These are phyloP conservation scores for Coniochaeta pulveracea DNA, from an alignment of 2,329 filamentous ascomycete genomes.

Conservation along the genomic window DNA sequence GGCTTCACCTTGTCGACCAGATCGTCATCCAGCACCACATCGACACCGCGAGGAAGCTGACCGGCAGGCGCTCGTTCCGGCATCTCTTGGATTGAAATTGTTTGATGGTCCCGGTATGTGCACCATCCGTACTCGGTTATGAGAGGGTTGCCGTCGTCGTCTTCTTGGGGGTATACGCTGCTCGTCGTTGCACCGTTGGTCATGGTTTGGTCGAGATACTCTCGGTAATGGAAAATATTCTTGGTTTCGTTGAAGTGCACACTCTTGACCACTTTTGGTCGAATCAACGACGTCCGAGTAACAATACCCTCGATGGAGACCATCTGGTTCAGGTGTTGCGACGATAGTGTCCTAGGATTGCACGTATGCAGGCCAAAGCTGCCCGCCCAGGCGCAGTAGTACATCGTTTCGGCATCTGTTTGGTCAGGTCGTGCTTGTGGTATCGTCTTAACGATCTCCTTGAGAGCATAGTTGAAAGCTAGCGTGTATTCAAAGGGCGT, in stretches of 20 bases:
- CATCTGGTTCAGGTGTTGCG: slow-evolving; percentile 87
- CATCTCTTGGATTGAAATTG: slow-evolving; percentile 98
- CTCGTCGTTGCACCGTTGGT: slow-evolving; percentile 79
- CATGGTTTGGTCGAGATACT: slow-evolving; percentile 97
- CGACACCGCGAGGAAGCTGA: slow-evolving; percentile 87
- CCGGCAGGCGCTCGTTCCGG: slow-evolving; percentile 91
- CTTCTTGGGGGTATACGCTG: slow-evolving; percentile 88
- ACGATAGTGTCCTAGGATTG: slow-evolving; percentile 87
- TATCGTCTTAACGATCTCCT: slow-evolving; percentile 74
- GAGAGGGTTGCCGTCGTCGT: slow-evolving; percentile 84
- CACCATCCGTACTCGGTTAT: slow-evolving; percentile 94
- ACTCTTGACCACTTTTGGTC: slow-evolving; percentile 96
- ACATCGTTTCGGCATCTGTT: slow-evolving; percentile 66
- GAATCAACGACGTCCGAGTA: slow-evolving; percentile 86
- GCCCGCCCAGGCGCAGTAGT: slow-evolving; percentile 95
- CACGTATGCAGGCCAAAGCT: slow-evolving; percentile 92
- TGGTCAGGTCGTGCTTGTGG: slow-evolving; percentile 67
- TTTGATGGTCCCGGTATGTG: slow-evolving; percentile 93
- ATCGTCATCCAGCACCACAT: slow-evolving; percentile 94
- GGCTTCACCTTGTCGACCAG: slow-evolving; percentile 91
- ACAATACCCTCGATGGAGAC: slow-evolving; percentile 96
- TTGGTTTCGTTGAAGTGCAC: slow-evolving; percentile 90
- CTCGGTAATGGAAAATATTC: slow-evolving; percentile 75
- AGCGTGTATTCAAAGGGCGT: slow-evolving; percentile 80
- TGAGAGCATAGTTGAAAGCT: slow-evolving; percentile 84